Base-by-base conservation (phyloP, 2,329 filamentous ascomycete species). In the Bimuria novae-zelandiae region DNA sequence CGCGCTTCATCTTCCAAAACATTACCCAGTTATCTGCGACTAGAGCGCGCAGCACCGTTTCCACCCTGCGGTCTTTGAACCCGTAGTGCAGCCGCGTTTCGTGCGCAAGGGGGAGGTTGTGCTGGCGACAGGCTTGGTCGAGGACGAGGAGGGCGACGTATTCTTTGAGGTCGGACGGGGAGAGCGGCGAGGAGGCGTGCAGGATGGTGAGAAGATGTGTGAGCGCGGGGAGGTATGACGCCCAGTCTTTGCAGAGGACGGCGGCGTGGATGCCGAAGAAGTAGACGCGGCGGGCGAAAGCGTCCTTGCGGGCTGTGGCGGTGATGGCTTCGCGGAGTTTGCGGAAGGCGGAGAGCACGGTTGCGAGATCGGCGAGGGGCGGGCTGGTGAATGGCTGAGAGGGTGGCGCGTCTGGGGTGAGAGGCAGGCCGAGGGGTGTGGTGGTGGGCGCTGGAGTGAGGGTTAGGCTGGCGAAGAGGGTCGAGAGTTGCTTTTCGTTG, bases 291-390 rank as follows among this genome's bases (percentile, higher is more conserved):
- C 89, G 85, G 1, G 93, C 87, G 74, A 99, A 99, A 47, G 84
- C 80, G 68, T 96, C 89, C 30, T 81, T 79, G 17, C 92, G 85
- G 48, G 86, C 84, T 7, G 89, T 87, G 11, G 90, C 90, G 2
- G 96, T 84, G 42, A 97, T 87, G 21, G 88, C 92, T 77, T 99
- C 94, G 51, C 94, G 86, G 27, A 99, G 84, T 73, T 97, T 97
- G 57, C 94, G 87, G 69, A 97, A 87, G 3, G 93, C 90, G 65
- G 89, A 84, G 49, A 97, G 81, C 47, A 97, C 85, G 17, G 84
- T 84, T 2, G 87, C 83, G 25, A 97, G 82, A 59, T 89, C 86
- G 60, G 84, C 49, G 12, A 63, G 62, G 1, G 67, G 60, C 22
- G 76, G 69, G 36, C 73, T 63, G 40, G 54, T 50, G 44, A 68